Evolutionary conservation across 148 eudicot species (phyloP).

Genomic region (Nyssa sinensis): DNA sequence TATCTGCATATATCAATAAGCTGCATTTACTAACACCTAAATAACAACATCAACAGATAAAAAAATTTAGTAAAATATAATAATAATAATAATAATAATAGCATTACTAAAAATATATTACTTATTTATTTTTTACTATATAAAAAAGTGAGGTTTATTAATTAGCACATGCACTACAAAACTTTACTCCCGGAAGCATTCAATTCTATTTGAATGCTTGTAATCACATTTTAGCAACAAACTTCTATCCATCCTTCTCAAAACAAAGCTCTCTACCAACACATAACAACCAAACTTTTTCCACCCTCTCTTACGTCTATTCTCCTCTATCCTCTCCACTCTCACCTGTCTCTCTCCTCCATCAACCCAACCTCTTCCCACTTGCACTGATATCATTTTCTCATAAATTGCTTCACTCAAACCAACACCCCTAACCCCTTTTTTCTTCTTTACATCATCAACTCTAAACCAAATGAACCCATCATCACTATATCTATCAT

Average conservation of each 20-base stretch:
- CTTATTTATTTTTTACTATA: too few species aligned
- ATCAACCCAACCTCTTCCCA: slow-evolving; percentile 46
- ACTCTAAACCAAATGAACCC: slow-evolving; percentile 44
- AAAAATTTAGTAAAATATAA: too few species aligned
- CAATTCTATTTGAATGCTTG: slow-evolving; percentile 45
- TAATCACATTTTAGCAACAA: slow-evolving; percentile 54
- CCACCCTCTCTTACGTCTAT: slow-evolving; percentile 36
- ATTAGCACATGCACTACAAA: too few species aligned
- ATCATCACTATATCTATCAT: slow-evolving; percentile 18
- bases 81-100: too few species aligned
- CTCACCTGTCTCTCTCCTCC: slow-evolving; percentile 24
- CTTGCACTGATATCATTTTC: slow-evolving; percentile 51
- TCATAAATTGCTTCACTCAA: slow-evolving; percentile 48
- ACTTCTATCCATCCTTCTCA: slow-evolving; percentile 60
- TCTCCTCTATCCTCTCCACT: slow-evolving; percentile 20
- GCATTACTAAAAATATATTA: too few species aligned
- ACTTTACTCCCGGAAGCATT: too few species aligned
- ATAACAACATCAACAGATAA: too few species aligned
- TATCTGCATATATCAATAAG: too few species aligned
- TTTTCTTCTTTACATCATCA: slow-evolving; percentile 9
- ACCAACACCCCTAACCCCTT: slow-evolving; percentile 33
- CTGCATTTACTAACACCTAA: too few species aligned
- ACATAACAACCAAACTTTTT: slow-evolving; percentile 54
- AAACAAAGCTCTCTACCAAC: slow-evolving; percentile 59
- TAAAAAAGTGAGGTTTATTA: too few species aligned